Evolutionary conservation across 495 filamentous ascomycete species (phyloP).

Genomic region (Aspergillus kassunensis): DNA sequence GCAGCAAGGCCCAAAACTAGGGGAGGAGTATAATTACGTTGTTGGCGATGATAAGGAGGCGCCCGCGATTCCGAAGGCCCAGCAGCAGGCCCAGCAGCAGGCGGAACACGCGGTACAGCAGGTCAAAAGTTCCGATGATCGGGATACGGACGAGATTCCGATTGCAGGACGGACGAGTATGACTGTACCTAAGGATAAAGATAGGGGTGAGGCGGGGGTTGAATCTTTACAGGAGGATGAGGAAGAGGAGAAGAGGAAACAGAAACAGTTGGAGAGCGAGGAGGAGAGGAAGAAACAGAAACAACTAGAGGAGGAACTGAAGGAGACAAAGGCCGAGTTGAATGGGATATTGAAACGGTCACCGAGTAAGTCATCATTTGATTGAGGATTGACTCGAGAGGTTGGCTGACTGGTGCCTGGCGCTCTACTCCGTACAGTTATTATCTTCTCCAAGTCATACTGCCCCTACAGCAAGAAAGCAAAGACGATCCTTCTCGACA

Average conservation of each 20-base stretch:
- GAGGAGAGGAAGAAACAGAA: constrained; percentile 16
- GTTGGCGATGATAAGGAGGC: constrained; percentile 50
- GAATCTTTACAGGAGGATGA: not conserved
- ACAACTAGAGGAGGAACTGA: constrained; percentile 22
- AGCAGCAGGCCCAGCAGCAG: not conserved
- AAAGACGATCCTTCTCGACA: constrained; percentile 74
- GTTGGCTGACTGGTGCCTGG: not conserved
- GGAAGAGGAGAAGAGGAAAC: constrained; percentile 15
- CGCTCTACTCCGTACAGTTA: constrained; percentile 58
- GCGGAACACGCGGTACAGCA: not conserved
- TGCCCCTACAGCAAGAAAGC: constrained; percentile 81
- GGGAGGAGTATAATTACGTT: constrained; percentile 23
- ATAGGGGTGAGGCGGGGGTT: constrained; percentile 18
- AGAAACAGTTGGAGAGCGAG: constrained; percentile 10
- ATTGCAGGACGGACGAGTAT: constrained; percentile 67
- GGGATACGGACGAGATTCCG: constrained; percentile 43
- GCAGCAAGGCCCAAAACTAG: constrained; percentile 29
- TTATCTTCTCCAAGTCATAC: constrained; percentile 93
- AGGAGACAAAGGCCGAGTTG: constrained; percentile 54
- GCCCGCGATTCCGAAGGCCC: constrained; percentile 25
- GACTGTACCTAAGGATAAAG: constrained; percentile 45
- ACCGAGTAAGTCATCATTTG: constrained; percentile 56
- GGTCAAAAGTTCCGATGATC: constrained; percentile 13
- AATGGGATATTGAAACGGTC: constrained; percentile 74
- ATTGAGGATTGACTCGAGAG: not conserved